These are phyloP conservation scores for Tricholomella constricta DNA, from an alignment of 768 basidiomycete genomes.

Conservation along the genomic window DNA sequence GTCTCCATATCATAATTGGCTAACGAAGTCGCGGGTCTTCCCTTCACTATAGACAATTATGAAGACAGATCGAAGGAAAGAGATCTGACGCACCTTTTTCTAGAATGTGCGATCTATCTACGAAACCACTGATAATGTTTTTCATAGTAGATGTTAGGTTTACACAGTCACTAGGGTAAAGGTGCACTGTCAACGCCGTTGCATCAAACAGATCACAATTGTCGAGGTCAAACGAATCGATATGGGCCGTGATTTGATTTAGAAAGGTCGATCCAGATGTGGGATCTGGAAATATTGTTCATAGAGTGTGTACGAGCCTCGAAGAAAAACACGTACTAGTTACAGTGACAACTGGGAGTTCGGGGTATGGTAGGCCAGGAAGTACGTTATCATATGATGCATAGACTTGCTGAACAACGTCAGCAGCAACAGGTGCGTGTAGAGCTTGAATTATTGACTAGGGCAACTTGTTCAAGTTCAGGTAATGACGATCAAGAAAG, in stretches of 20 bases:
- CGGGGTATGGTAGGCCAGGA: slow-evolving; percentile 58
- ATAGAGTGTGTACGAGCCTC: not conserved
- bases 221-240: slow-evolving; percentile 30
- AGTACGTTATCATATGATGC: slow-evolving; percentile 47
- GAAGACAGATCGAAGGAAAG: slow-evolving; percentile 1
- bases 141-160: slow-evolving; percentile 58
- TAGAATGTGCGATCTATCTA: slow-evolving; percentile 35
- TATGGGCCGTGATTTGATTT: slow-evolving; percentile 39
- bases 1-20: slow-evolving; percentile 63
- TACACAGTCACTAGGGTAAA: slow-evolving; percentile 59
- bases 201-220: slow-evolving; percentile 9
- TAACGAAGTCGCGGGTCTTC: slow-evolving; percentile 50
- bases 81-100: slow-evolving; percentile 28
- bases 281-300: slow-evolving; percentile 28
- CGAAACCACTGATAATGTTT: slow-evolving; percentile 53
- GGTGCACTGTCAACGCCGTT: slow-evolving; percentile 41
- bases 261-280: slow-evolving; percentile 49
- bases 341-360: slow-evolving; percentile 61
- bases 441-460: slow-evolving; percentile 44
- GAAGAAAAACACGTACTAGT: slow-evolving; percentile 42
- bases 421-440: slow-evolving; percentile 48
- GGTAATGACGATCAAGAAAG: not conserved
- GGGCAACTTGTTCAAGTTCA: not conserved
- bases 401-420: slow-evolving; percentile 44
- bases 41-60: slow-evolving; percentile 36